phyloP scores from a whole-genome alignment of 2,329 filamentous ascomycete genomes.

The Pseudogymnoascus sp. region DNA sequence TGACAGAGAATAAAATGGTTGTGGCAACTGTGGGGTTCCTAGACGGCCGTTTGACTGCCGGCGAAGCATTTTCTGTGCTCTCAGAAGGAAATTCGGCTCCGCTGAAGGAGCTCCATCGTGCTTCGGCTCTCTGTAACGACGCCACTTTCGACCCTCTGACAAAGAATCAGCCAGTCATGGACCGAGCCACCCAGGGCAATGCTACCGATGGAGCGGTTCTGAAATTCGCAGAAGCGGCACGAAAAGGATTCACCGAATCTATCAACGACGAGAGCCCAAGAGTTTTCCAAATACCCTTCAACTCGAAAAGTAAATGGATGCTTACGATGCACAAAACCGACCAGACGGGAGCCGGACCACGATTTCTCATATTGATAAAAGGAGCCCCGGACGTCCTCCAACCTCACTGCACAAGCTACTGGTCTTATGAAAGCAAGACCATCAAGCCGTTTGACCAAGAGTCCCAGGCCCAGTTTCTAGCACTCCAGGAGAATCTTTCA shows the following conservation, averaged over 20 bases:
- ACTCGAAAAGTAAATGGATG: slow-evolving; percentile 45
- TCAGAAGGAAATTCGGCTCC: not conserved
- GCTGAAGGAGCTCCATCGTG: slow-evolving; percentile 16
- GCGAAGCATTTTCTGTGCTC: slow-evolving; percentile 23
- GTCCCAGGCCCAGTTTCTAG: slow-evolving; percentile 28
- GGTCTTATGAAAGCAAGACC: slow-evolving; percentile 23
- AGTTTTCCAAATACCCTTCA: slow-evolving; percentile 38
- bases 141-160: slow-evolving; percentile 34
- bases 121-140: slow-evolving; percentile 34
- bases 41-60: slow-evolving; percentile 26
- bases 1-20: slow-evolving; percentile 44
- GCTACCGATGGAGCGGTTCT: slow-evolving; percentile 37
- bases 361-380: slow-evolving; percentile 11
- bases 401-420: slow-evolving; percentile 19
- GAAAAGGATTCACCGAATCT: slow-evolving; percentile 15
- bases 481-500: slow-evolving; percentile 34
- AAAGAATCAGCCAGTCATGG: slow-evolving; percentile 27
- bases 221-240: slow-evolving; percentile 28
- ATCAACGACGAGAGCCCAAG: slow-evolving; percentile 19
- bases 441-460: slow-evolving; percentile 29
- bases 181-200: slow-evolving; percentile 33
- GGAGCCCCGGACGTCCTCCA: slow-evolving; percentile 17
- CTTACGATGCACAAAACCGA: slow-evolving; percentile 26
- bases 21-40: slow-evolving; percentile 28
- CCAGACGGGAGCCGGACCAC: slow-evolving; percentile 11